phyloP scores from a whole-genome alignment of 2,329 filamentous ascomycete species.

The Epichloe uncinata region DNA sequence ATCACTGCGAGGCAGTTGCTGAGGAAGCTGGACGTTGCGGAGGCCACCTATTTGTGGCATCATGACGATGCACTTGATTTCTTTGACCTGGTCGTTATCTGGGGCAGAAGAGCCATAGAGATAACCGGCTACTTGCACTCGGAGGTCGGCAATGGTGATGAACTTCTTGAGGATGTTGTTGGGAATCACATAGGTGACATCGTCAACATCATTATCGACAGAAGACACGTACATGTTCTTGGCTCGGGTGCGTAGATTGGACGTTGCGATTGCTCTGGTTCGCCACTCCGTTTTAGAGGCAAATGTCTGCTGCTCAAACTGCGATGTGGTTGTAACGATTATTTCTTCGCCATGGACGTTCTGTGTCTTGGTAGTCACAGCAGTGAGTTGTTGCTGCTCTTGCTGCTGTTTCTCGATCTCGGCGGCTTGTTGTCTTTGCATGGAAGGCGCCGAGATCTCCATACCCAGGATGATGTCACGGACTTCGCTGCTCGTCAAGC shows the following conservation, averaged over 20 bases:
- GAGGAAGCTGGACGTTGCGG: slow-evolving; percentile 80
- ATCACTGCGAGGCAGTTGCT: slow-evolving; percentile 83
- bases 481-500: slow-evolving; percentile 91
- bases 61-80: slow-evolving; percentile 94
- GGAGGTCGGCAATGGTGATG: slow-evolving; percentile 91
- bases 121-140: slow-evolving; percentile 92
- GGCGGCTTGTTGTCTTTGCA: slow-evolving; percentile 95
- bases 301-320: slow-evolving; percentile 95
- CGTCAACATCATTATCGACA: slow-evolving; percentile 81
- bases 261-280: slow-evolving; percentile 89
- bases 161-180: slow-evolving; percentile 98
- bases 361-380: slow-evolving; percentile 95
- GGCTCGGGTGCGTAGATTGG: slow-evolving; percentile 80
- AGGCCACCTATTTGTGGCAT: slow-evolving; percentile 91
- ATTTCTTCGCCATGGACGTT: slow-evolving; percentile 96
- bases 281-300: slow-evolving; percentile 99
- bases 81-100: slow-evolving; percentile 94
- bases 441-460: slow-evolving; percentile 95
- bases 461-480: slow-evolving; percentile 97
- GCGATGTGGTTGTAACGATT: slow-evolving; percentile 93
- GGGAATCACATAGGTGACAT: slow-evolving; percentile 94
- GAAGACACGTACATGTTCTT: slow-evolving; percentile 99
- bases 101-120: slow-evolving; percentile 85
- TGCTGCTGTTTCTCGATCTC: slow-evolving; percentile 99
- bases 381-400: slow-evolving; percentile 90